Evolutionary conservation across 2,329 filamentous ascomycete genomes (phyloP).

Genomic region (Nothophaeocryptopus gaeumannii): DNA sequence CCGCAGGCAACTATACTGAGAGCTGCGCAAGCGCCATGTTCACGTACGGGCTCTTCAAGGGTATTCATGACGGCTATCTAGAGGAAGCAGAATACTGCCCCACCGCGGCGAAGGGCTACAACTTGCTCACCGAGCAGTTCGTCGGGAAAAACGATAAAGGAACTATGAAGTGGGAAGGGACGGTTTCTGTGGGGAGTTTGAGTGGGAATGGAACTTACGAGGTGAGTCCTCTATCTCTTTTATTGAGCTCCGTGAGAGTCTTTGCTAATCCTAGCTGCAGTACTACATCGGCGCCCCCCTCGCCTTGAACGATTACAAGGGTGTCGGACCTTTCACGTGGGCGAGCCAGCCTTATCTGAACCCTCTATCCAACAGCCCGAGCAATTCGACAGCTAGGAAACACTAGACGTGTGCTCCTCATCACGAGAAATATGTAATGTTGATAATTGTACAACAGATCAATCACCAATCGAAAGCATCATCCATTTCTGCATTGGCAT

Average conservation of each 20-base stretch:
- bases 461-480: no score
- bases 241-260: neutral
- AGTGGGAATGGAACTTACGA: slow-evolving; percentile 51
- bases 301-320: slow-evolving; percentile 40
- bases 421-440: no score
- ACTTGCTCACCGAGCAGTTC: slow-evolving; percentile 46
- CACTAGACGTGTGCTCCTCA: no score
- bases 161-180: slow-evolving; percentile 52
- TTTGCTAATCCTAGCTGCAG: slow-evolving; percentile 15
- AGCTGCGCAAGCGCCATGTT: slow-evolving; percentile 60
- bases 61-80: slow-evolving; percentile 40
- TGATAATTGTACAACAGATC: no score
- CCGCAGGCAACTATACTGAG: slow-evolving; percentile 56
- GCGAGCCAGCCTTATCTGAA: slow-evolving; percentile 24
- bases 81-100: slow-evolving; percentile 48
- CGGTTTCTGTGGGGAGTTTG: slow-evolving; percentile 53
- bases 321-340: slow-evolving; percentile 43
- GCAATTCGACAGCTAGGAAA: no score
- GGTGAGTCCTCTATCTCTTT: slow-evolving; percentile 36
- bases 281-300: slow-evolving; percentile 40
- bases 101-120: slow-evolving; percentile 46
- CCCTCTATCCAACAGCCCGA: neutral
- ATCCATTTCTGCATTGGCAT: no score
- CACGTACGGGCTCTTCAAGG: slow-evolving; percentile 52
- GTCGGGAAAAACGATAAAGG: slow-evolving; percentile 48